phyloP scores from a whole-genome alignment of 495 filamentous ascomycete genomes.

The Xylaria cubensis region DNA sequence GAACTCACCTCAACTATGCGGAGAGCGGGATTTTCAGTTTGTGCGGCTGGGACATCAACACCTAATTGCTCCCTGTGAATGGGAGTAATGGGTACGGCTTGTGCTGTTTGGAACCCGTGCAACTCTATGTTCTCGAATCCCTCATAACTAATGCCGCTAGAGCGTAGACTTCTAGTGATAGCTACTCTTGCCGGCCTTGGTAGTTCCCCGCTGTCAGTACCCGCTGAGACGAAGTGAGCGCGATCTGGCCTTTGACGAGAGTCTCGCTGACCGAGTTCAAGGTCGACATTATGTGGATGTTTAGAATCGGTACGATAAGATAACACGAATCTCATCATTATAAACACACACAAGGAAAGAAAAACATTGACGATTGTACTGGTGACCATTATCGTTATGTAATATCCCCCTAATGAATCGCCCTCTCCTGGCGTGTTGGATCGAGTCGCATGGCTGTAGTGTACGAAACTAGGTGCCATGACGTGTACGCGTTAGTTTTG shows the following conservation, averaged over 20 bases:
- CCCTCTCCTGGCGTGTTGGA: background rate
- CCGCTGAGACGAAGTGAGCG: background rate
- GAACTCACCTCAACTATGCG: background rate
- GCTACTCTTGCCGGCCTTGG: background rate
- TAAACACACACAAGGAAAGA: background rate
- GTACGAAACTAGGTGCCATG: background rate
- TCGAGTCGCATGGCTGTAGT: background rate
- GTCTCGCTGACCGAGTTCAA: background rate
- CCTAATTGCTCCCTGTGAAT: background rate
- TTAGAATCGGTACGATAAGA: background rate
- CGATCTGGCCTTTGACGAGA: background rate
- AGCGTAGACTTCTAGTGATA: background rate
- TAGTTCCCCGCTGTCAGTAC: background rate
- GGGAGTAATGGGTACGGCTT: background rate
- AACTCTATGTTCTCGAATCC: background rate
- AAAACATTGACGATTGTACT: background rate
- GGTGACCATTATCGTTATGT: background rate
- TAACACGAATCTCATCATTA: background rate
- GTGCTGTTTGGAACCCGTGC: background rate
- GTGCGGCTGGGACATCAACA: background rate
- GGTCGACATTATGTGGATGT: background rate
- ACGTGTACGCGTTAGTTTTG: background rate
- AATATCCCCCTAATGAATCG: background rate
- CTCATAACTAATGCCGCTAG: background rate
- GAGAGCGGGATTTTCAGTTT: background rate